A percentile compares a stretch with the other conserved stretches of the same genome.
Conservation (phyloP, 2,329 filamentous ascomycete species). For the Ophiosphaerella korrae region DNA sequence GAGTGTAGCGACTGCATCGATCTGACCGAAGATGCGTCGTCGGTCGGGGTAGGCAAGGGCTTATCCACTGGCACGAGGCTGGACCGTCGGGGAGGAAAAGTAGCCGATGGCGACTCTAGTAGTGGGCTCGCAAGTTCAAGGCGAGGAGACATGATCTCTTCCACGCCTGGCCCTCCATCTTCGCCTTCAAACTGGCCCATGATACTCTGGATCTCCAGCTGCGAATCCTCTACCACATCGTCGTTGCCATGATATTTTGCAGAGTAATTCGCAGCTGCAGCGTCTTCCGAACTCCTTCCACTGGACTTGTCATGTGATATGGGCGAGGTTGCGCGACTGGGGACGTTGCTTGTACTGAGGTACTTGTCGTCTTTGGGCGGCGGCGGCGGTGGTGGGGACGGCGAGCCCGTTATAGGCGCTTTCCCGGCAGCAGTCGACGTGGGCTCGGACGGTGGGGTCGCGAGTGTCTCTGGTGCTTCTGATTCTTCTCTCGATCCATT, state of each 20-base stretch:
- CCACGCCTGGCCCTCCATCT: constrained; percentile 70
- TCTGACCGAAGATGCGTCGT: constrained; percentile 26
- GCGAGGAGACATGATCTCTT: constrained; percentile 91
- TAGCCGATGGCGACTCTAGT: constrained; percentile 63
- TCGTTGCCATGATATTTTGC: constrained; percentile 53
- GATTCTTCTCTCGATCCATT: neutral
- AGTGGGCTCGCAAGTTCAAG: constrained; percentile 82
- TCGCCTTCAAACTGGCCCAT: constrained; percentile 93
- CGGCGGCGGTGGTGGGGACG: constrained; percentile 55
- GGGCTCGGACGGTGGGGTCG: constrained; percentile 24
- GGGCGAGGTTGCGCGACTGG: constrained; percentile 46
- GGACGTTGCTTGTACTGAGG: constrained; percentile 48
- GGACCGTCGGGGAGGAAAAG: constrained; percentile 82
- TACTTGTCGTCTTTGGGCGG: constrained; percentile 60
- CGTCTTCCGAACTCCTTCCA: constrained; percentile 45
- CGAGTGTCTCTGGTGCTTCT: neutral
- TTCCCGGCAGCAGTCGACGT: constrained; percentile 33
- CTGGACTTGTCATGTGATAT: constrained; percentile 45
- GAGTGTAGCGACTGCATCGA: constrained; percentile 31
- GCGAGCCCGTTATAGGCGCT: constrained; percentile 37
- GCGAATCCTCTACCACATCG: constrained; percentile 62
- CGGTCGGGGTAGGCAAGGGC: constrained; percentile 38
- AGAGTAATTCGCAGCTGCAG: constrained; percentile 48
- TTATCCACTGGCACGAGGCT: constrained; percentile 75
- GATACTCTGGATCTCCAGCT: constrained; percentile 91